Conservation (phyloP, 225 moss, liverwort and hornwort species). For the Polytrichum commune region DNA sequence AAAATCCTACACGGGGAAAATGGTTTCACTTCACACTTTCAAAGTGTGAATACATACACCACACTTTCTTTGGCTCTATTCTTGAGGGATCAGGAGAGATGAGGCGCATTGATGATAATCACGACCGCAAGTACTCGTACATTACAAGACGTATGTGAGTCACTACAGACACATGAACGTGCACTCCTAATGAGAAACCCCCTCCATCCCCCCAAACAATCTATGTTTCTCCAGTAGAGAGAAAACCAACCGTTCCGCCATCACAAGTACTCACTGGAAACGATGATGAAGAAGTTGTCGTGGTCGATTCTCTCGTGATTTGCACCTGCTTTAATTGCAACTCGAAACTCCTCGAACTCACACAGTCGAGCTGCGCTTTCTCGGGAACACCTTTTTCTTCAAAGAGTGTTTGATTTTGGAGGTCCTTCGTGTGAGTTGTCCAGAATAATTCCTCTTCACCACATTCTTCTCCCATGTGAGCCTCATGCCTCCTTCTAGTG, state of each 20-base stretch:
- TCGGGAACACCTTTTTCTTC: conserved; percentile 1
- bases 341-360: background rate
- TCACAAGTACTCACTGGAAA: background rate
- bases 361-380: background rate
- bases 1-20: too few species aligned
- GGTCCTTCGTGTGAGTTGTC: background rate
- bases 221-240: background rate
- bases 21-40: too few species aligned
- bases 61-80: too few species aligned
- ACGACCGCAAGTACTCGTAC: too few species aligned
- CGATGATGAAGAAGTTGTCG: background rate
- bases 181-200: too few species aligned
- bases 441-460: background rate
- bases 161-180: too few species aligned
- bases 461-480: conserved; percentile 26
- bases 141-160: too few species aligned
- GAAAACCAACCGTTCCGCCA: background rate
- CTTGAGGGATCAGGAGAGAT: too few species aligned
- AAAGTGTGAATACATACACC: too few species aligned
- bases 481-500: conserved; percentile 48
- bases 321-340: background rate
- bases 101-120: too few species aligned
- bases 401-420: background rate
- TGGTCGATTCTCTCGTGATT: background rate
- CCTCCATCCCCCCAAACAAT: too few species aligned